Conservation (phyloP, 1,284 basidiomycete genomes). For the Nidula niveotomentosa region DNA sequence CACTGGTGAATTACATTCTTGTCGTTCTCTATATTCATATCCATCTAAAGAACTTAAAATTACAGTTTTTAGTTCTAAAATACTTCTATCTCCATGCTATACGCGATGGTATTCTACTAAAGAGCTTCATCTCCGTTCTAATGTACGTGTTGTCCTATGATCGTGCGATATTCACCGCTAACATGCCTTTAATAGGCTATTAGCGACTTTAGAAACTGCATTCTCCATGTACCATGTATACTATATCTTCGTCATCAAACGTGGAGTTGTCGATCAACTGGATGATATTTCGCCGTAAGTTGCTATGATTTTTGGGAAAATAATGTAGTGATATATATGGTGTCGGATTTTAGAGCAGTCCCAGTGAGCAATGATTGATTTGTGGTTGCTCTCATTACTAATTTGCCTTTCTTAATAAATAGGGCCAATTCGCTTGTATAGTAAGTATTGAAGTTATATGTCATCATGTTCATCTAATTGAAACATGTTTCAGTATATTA, state of each 20-base stretch:
- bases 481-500: not conserved
- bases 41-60: no score
- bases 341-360: no score
- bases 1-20: no score
- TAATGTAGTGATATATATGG: no score
- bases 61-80: no score
- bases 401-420: not conserved
- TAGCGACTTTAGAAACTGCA: not conserved
- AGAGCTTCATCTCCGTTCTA: no score
- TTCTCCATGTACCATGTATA: not conserved
- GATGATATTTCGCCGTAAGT: not conserved
- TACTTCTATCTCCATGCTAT: no score
- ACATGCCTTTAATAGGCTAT: no score
- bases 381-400: not conserved
- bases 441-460: not conserved
- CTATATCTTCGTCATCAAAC: not conserved
- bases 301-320: not conserved
- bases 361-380: not conserved
- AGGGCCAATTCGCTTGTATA: not conserved
- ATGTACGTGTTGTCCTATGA: no score
- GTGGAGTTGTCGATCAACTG: not conserved
- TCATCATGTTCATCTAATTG: not conserved
- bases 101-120: no score
- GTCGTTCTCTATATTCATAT: no score
- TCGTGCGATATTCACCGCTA: no score